Conservation (phyloP, 176 grass and related monocot species). For the Aegilops tauschii region DNA sequence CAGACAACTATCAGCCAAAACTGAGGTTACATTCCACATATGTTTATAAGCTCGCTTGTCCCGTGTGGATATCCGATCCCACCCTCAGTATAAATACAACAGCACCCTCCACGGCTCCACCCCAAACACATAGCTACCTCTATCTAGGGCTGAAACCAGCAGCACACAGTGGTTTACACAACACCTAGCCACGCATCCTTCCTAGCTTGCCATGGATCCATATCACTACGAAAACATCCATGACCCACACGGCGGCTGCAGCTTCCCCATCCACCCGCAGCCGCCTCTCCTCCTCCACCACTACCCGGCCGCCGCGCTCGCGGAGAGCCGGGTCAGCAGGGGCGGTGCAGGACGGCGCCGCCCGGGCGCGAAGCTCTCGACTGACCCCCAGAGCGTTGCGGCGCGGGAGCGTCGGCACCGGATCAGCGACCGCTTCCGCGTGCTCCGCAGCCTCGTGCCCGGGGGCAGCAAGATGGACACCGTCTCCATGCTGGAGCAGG, state of each 20-base stretch:
- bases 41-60: not conserved
- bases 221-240: conserved; percentile 43
- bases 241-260: conserved; percentile 37
- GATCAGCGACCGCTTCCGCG: conserved; percentile 91
- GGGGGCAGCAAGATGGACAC: conserved; percentile 98
- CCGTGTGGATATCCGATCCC: not conserved
- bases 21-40: not conserved
- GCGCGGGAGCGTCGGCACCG: conserved; percentile 80
- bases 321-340: conserved; percentile 38
- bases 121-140: conserved; percentile 29
- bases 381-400: conserved; percentile 95
- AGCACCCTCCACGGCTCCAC: conserved; percentile 18
- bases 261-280: conserved; percentile 39
- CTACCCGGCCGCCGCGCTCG: conserved; percentile 9
- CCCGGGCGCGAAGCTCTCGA: conserved; percentile 62
- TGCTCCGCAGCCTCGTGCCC: conserved; percentile 81
- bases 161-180: conserved; percentile 16
- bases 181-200: conserved; percentile 23
- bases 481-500: conserved; percentile 95
- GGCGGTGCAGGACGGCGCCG: conserved; percentile 47
- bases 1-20: conserved; percentile 2
- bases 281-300: conserved; percentile 32
- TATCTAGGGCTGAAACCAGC: conserved; percentile 28
- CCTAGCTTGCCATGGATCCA: conserved; percentile 47
- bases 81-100: conserved; percentile 31